Conservation (phyloP, 73 alveolate genomes). For the Paramecium tetraurelia region DNA sequence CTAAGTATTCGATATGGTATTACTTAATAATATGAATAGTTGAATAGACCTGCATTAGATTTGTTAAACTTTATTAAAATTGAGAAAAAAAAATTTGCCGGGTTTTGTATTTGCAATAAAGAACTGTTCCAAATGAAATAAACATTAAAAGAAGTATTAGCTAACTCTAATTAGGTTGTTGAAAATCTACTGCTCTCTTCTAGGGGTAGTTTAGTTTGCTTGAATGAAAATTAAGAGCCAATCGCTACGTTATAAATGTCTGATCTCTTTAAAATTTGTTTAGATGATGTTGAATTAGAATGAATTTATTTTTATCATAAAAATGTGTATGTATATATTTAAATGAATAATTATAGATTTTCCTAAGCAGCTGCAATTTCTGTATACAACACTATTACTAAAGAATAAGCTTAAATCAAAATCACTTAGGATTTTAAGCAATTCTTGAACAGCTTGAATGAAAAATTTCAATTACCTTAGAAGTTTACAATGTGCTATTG, state of each 20-base stretch:
- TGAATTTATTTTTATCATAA: neutral
- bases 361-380: neutral
- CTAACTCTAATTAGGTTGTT: neutral
- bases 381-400: neutral
- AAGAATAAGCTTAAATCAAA: neutral
- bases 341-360: neutral
- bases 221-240: neutral
- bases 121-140: constrained; percentile 9
- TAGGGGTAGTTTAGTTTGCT: constrained; percentile 33
- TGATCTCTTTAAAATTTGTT: constrained; percentile 21
- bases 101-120: neutral
- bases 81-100: constrained; percentile 3
- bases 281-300: neutral
- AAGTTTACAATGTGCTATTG: neutral
- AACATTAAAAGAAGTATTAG: constrained; percentile 24
- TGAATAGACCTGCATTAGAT: neutral
- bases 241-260: constrained; percentile 18
- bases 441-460: neutral
- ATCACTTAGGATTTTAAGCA: neutral
- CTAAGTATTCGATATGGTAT: constrained; percentile 7
- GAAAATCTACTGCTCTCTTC: constrained; percentile 42
- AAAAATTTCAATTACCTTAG: neutral
- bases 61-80: neutral
- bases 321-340: neutral
- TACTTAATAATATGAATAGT: neutral